These are phyloP conservation scores for Suillus spraguei DNA, from an alignment of 768 basidiomycete species.

Conservation along the genomic window DNA sequence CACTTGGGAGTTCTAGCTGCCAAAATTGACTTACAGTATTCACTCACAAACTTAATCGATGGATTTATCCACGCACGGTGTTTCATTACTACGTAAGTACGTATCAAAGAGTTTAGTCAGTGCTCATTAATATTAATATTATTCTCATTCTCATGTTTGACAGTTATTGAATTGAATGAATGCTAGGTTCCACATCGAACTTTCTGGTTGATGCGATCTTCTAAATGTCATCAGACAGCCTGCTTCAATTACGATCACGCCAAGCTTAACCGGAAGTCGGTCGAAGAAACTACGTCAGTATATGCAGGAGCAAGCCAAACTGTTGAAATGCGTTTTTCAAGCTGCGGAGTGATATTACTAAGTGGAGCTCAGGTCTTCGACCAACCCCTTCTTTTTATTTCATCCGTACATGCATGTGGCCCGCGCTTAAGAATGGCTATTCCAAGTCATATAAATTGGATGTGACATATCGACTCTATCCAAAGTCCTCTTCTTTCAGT, in stretches of 20 bases:
- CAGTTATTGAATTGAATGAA: not conserved
- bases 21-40: not conserved
- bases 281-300: not conserved
- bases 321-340: not conserved
- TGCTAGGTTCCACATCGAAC: not conserved
- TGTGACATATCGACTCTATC: not conserved
- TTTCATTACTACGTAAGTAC: constrained; percentile 4
- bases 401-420: not conserved
- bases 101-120: not conserved
- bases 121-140: not conserved
- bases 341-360: not conserved
- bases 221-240: not conserved
- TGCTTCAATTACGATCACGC: not conserved
- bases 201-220: not conserved
- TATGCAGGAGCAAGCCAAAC: not conserved
- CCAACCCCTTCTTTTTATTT: not conserved
- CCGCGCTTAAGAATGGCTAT: not conserved
- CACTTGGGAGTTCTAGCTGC: not conserved
- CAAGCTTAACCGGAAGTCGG: too few species aligned
- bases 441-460: not conserved
- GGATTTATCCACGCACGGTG: not conserved
- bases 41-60: not conserved
- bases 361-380: not conserved
- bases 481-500: not conserved
- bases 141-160: not conserved